These are phyloP conservation scores for Herpetomonas samuelpessoai DNA, from an alignment of 208 protist species.

Conservation along the genomic window DNA sequence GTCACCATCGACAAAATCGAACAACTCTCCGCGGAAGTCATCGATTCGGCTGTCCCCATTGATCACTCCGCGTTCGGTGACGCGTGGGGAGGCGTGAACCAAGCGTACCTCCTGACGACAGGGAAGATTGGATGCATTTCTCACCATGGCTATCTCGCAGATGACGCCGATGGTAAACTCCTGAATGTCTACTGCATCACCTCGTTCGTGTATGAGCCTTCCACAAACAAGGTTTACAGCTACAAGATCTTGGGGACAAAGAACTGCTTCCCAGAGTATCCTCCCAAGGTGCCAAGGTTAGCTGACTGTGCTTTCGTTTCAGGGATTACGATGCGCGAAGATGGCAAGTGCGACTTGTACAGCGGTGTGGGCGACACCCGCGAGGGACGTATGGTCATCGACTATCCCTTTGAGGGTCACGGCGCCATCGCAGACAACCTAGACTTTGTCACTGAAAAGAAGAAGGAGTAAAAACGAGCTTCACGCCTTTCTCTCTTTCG, in stretches of 20 bases:
- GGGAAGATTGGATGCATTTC: constrained; percentile 63
- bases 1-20: constrained; percentile 39
- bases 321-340: constrained; percentile 59
- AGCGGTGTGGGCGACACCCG: constrained; percentile 59
- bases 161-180: constrained; percentile 15
- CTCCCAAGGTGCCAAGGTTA: constrained; percentile 41
- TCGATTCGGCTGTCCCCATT: constrained; percentile 43
- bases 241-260: constrained; percentile 38
- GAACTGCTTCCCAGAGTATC: constrained; percentile 53
- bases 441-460: constrained; percentile 18
- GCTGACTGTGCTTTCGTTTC: constrained; percentile 57
- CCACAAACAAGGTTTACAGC: constrained; percentile 43
- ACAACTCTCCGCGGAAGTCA: constrained; percentile 39
- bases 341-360: constrained; percentile 72
- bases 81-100: constrained; percentile 58
- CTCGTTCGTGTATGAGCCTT: constrained; percentile 52
- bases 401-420: constrained; percentile 68
- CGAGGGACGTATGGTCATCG: constrained; percentile 65
- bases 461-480: neutral
- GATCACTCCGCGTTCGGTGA: constrained; percentile 64
- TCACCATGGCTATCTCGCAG: constrained; percentile 53
- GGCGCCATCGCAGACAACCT: constrained; percentile 43
- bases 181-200: constrained; percentile 66
- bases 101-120: constrained; percentile 43
- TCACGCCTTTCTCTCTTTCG: too few species aligned